Evolutionary conservation across 805 yeast genomes (phyloP).

Genomic region (Blastobotrys attinorum): DNA sequence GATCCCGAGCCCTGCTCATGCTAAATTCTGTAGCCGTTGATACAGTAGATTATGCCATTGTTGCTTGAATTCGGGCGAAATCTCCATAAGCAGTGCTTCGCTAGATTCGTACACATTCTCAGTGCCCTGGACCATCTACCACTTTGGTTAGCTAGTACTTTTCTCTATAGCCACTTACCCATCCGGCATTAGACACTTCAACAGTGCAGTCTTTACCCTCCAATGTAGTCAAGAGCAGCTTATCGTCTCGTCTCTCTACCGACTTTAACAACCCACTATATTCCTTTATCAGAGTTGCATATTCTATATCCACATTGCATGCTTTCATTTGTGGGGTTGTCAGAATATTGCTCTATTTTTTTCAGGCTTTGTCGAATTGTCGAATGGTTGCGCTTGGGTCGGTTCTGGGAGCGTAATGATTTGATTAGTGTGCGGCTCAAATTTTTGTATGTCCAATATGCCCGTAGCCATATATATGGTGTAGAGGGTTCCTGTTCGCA

Average conservation of each 20-base stretch:
- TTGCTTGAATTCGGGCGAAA: conserved; percentile 19
- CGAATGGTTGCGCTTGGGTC: not conserved
- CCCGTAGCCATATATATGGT: too few relatives aligned
- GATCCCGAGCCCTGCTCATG: too few relatives aligned
- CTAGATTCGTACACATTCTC: conserved; percentile 21
- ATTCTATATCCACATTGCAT: conserved; percentile 8
- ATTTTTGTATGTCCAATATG: not conserved
- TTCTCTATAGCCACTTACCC: conserved; percentile 15
- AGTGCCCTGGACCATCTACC: not conserved
- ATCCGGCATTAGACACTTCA: conserved; percentile 7
- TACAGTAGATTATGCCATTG: conserved; percentile 18
- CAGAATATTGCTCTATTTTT: not conserved
- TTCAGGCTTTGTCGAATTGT: not conserved
- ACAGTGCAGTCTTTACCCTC: conserved; percentile 11
- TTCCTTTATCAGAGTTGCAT: conserved; percentile 6
- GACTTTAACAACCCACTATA: conserved; percentile 6
- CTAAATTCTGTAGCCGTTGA: not conserved
- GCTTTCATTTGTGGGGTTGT: too few relatives aligned
- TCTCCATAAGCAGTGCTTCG: conserved; percentile 25
- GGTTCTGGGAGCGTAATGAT: not conserved
- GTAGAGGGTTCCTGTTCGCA: too few relatives aligned
- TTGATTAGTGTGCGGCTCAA: not conserved
- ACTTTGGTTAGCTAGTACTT: not conserved
- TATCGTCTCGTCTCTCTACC: not conserved
- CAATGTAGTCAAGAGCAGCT: conserved; percentile 12